These are phyloP conservation scores for Euphorbia lathyris DNA, from an alignment of 345 rosid genomes.

Conservation along the genomic window DNA sequence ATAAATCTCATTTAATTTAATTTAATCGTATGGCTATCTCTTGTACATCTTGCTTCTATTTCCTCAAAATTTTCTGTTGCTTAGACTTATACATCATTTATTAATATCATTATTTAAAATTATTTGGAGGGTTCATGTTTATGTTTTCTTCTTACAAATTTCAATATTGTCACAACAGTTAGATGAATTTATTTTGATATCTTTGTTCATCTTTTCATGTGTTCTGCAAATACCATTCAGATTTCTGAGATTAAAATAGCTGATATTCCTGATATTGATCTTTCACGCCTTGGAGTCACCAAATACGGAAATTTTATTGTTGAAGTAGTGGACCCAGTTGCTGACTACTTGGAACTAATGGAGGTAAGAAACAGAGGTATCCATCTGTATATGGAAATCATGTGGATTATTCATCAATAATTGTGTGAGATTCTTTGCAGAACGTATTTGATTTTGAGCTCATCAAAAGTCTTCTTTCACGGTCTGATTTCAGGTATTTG, in stretches of 20 bases:
- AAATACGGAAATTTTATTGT: constrained; percentile 66
- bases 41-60: background rate
- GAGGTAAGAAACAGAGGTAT: constrained; percentile 49
- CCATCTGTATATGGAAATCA: constrained; percentile 10
- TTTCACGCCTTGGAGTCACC: constrained; percentile 62
- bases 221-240: constrained; percentile 35
- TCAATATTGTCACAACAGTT: background rate
- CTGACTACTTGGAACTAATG: constrained; percentile 88
- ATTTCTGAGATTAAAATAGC: constrained; percentile 84
- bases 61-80: background rate
- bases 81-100: background rate
- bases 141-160: background rate
- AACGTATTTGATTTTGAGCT: constrained; percentile 82
- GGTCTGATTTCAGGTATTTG: constrained; percentile 67
- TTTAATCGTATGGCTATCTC: too few relatives aligned
- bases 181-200: background rate
- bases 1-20: background rate
- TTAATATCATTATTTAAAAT: background rate
- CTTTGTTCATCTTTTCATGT: background rate
- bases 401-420: constrained; percentile 21
- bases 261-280: constrained; percentile 77
- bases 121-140: background rate
- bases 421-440: constrained; percentile 46
- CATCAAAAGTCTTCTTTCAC: constrained; percentile 69
- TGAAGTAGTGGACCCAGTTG: constrained; percentile 88